Conservation (phyloP, 1,284 basidiomycete species). For the Ustilago trichophora region DNA sequence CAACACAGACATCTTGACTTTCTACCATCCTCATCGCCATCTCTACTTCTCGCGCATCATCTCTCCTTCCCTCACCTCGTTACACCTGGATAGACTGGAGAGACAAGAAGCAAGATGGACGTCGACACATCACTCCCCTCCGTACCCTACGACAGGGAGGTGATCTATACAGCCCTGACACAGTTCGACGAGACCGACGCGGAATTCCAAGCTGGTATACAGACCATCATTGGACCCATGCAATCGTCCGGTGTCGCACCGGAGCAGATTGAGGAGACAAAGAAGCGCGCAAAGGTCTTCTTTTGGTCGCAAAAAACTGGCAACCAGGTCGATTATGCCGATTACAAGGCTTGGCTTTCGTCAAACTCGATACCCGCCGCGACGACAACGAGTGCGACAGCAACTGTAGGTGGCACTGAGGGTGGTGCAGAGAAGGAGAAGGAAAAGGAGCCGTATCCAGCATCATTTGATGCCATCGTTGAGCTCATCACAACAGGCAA, state of each 20-base stretch:
- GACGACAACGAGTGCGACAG: neutral
- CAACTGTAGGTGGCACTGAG: neutral
- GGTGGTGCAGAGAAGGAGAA: neutral
- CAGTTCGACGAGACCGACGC: slow-evolving; percentile 28
- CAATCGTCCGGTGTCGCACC: slow-evolving; percentile 37
- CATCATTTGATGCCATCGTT: slow-evolving; percentile 61
- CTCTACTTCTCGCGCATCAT: too few species aligned
- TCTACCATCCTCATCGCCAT: neutral
- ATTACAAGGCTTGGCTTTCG: slow-evolving; percentile 36
- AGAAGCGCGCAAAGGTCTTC: slow-evolving; percentile 44
- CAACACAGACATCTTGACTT: neutral
- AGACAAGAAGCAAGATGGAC: slow-evolving; percentile 5
- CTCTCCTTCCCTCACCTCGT: too few species aligned
- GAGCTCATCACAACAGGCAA: slow-evolving; percentile 64
- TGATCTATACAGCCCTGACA: slow-evolving; percentile 30
- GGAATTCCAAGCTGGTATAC: slow-evolving; percentile 49
- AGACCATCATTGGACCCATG: slow-evolving; percentile 46
- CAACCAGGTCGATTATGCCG: slow-evolving; percentile 31
- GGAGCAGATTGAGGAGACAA: slow-evolving; percentile 42
- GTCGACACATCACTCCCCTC: slow-evolving; percentile 17
- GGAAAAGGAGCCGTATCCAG: slow-evolving; percentile 53
- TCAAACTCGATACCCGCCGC: neutral
- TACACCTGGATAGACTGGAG: neutral
- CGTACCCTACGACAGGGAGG: slow-evolving; percentile 29
- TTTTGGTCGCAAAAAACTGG: slow-evolving; percentile 45